These are phyloP conservation scores for Juglanconis oblonga DNA, from an alignment of 2,329 filamentous ascomycete genomes.

Conservation along the genomic window DNA sequence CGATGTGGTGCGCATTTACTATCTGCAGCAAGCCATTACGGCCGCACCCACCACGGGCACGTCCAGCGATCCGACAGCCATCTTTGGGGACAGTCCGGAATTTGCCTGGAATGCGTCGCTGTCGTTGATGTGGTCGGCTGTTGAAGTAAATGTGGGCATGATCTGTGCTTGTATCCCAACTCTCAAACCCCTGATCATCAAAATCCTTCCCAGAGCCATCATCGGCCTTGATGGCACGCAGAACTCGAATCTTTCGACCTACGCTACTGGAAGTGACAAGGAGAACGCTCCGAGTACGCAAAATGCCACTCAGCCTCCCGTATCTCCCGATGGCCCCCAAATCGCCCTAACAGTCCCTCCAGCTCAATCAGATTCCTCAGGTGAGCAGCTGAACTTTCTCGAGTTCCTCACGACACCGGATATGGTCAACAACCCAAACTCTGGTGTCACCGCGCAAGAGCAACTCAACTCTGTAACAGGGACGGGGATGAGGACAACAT, in stretches of 20 bases:
- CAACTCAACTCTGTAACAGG: neutral
- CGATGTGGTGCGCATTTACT: conserved; percentile 86
- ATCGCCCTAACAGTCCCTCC: neutral
- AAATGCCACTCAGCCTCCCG: neutral
- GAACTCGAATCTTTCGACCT: conserved; percentile 26
- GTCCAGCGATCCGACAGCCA: conserved; percentile 36
- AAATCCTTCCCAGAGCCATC: conserved; percentile 55
- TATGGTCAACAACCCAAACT: conserved; percentile 20
- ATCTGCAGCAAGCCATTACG: conserved; percentile 71
- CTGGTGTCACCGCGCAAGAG: neutral
- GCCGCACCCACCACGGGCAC: conserved; percentile 33
- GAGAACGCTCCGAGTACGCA: neutral
- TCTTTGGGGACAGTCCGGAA: conserved; percentile 51
- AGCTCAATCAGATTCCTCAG: neutral
- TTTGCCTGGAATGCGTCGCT: conserved; percentile 75
- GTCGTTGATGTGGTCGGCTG: conserved; percentile 89
- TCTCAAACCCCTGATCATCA: conserved; percentile 78
- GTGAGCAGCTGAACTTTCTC: conserved; percentile 32
- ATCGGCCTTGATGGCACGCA: conserved; percentile 47
- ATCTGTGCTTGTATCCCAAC: conserved; percentile 91
- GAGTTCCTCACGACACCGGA: conserved; percentile 47
- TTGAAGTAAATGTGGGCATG: conserved; percentile 89
- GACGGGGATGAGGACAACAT: conserved; percentile 3
- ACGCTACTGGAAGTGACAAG: conserved; percentile 23
- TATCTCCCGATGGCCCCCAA: neutral